Base-by-base conservation (phyloP, 2,329 filamentous ascomycete genomes). In the Aspergillus tubingensis region DNA sequence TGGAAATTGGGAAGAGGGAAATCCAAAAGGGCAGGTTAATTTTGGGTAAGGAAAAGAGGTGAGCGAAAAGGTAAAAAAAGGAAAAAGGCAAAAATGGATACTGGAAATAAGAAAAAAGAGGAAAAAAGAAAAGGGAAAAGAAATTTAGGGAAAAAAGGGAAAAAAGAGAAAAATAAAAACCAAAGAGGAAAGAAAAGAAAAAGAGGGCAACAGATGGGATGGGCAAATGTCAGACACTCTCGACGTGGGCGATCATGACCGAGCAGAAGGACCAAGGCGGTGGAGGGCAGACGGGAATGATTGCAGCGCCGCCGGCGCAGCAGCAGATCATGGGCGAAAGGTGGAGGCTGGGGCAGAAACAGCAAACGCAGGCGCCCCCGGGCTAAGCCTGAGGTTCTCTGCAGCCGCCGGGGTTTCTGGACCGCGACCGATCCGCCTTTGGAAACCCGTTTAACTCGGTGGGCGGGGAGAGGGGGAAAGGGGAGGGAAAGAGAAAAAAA, bases 291-390 rank as follows among this genome's bases (percentile, higher is more conserved):
- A 48, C 49, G 25, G 21, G 23, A 57, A 60, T 62, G 59, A 62
- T 62, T 64, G 63, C 62, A 61, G 57, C 57, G 66, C 57, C 54
- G 58, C 53, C 57, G 62, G 50, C 57, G 61, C 56, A 57, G 64
- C 53, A 48, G 47, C 54, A 68, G 65, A 66, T 68, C 65, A 67
- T 65, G 64, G 55, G 65, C 47, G 65, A 65, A 69, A 69, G 64
- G 68, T 69, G 69, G 69, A 71, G 68, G 66, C 65, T 67, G 64
- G 68, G 64, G 63, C 60, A 55, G 59, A 48, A 36, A 61, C 55
- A 64, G 64, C 64, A 67, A 67, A 68, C 62, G 64, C 64, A 65
- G 64, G 57, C 47, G 47, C 25, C 43, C 57, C 48, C 30, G 57
- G 60, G 54, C 62, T 62, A 54, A 60, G 59, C 62, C 61, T 62